Base-by-base conservation (phyloP, 2,329 filamentous ascomycete species). In the Epichloe elymi region DNA sequence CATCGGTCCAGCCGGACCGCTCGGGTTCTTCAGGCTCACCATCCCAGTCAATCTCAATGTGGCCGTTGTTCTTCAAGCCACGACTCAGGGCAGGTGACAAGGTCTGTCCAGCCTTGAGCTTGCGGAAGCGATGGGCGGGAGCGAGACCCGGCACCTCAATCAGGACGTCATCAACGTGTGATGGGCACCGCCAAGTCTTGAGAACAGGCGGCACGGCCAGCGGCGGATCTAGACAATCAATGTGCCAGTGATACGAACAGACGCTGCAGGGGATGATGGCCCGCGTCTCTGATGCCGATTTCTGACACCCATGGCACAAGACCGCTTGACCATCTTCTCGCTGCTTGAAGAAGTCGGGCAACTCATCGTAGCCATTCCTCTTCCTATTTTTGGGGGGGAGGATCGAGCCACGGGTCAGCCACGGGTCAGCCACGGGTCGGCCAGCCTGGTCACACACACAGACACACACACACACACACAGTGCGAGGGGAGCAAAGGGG, bases 221-320 rank as follows among this genome's bases (percentile, higher is more conserved):
- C 36, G 91, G 90, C 30, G 88, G 87, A 62, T 94, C 83, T 15
- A 95, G 72, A 67, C 93, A 98, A 67, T 97, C 91, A 48, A 95
- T 74, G 70, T 98, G 93, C 86, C 90, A 98, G 62, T 83, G 78
- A 36, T 88, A 76, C 12, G 79, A 74, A 67, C 91, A 98, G 60
- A 78, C 80, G 66, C 89, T 89, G 71, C 91, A 98, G 44, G 85
- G 82, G 58, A 96, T 85, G 59, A 97, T 89, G 57, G 84, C 79
- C 26, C 85, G 80, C 38, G 64, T 59, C 55, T 71, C 67, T 19
- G 78, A 71, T 44, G 83, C 79, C 30, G 83, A 76, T 60, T 76
- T 75, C 56, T 85, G 78, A 69, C 91, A 97, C 43, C 73, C 71
- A 62, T 85, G 81, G 69, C 91, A 97, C 47, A 94, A 71, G 45